Evolutionary conservation across 2,329 filamentous ascomycete species (phyloP).

Genomic region (Colletotrichum cordylinicola): DNA sequence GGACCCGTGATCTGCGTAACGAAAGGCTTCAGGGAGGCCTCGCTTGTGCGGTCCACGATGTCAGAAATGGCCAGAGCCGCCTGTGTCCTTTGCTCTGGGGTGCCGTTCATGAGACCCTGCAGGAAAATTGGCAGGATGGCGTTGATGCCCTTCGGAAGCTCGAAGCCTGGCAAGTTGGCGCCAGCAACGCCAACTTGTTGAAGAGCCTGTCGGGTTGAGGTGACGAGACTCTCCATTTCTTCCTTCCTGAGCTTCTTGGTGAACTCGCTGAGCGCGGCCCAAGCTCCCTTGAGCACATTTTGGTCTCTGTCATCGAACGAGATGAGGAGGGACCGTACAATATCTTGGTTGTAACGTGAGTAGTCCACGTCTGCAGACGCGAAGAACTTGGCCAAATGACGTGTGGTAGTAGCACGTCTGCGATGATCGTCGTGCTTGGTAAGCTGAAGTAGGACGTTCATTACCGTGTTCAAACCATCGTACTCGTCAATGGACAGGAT

Average conservation of each 20-base stretch:
- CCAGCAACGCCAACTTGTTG: slow-evolving; percentile 89
- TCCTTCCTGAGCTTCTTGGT: slow-evolving; percentile 93
- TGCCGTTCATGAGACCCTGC: slow-evolving; percentile 97
- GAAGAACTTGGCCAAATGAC: slow-evolving; percentile 88
- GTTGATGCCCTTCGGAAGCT: slow-evolving; percentile 94
- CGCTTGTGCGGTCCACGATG: slow-evolving; percentile 89
- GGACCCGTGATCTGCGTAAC: slow-evolving; percentile 98
- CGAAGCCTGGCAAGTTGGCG: slow-evolving; percentile 84
- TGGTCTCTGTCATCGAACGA: slow-evolving; percentile 88
- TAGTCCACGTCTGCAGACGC: slow-evolving; percentile 82
- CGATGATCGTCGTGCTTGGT: slow-evolving; percentile 93
- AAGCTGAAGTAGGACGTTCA: slow-evolving; percentile 89
- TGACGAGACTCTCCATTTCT: slow-evolving; percentile 93
- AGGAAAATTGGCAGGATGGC: slow-evolving; percentile 96
- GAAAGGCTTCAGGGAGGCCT: slow-evolving; percentile 88
- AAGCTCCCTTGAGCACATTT: slow-evolving; percentile 87
- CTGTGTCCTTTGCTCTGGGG: slow-evolving; percentile 87
- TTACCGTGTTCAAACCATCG: slow-evolving; percentile 92
- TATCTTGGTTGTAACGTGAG: slow-evolving; percentile 93
- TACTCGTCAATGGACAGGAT: slow-evolving; percentile 93
- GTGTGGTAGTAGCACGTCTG: slow-evolving; percentile 78
- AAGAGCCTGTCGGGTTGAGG: slow-evolving; percentile 84
- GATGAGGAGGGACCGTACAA: slow-evolving; percentile 87
- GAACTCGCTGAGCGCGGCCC: slow-evolving; percentile 85
- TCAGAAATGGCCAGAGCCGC: slow-evolving; percentile 94